phyloP scores from a whole-genome alignment of 371 early-diverging fungal genomes.

The Mortierella sp. region DNA sequence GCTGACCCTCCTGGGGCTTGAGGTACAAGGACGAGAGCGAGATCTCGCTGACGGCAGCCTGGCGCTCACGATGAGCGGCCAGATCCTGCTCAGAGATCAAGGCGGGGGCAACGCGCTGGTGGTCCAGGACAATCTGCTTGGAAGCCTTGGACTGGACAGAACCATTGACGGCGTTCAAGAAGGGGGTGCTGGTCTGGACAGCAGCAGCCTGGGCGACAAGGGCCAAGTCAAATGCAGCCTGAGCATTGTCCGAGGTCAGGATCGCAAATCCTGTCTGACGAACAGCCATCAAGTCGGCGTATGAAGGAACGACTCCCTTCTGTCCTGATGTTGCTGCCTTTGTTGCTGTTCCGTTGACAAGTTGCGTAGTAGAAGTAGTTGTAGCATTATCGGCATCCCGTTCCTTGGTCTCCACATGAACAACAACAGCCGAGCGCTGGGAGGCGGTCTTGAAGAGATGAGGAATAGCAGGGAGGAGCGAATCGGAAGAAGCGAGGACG shows the following conservation, averaged over 20 bases:
- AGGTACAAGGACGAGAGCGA: slow-evolving; percentile 55
- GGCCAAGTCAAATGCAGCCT: slow-evolving; percentile 81
- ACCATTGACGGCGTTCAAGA: slow-evolving; percentile 70
- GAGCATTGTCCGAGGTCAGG: slow-evolving; percentile 76
- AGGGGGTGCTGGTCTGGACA: slow-evolving; percentile 69
- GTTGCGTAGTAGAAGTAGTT: not conserved
- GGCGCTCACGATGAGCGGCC: slow-evolving; percentile 55
- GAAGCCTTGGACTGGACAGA: slow-evolving; percentile 43
- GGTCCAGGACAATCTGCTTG: slow-evolving; percentile 41
- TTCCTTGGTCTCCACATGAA: slow-evolving; percentile 66
- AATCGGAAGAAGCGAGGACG: slow-evolving; percentile 66
- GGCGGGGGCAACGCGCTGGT: slow-evolving; percentile 42
- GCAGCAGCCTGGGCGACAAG: slow-evolving; percentile 74
- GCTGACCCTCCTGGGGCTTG: slow-evolving; percentile 32
- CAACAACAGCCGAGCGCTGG: slow-evolving; percentile 64
- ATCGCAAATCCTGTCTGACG: slow-evolving; percentile 83
- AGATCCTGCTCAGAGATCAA: slow-evolving; percentile 47
- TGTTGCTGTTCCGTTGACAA: slow-evolving; percentile 6
- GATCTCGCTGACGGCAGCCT: slow-evolving; percentile 53
- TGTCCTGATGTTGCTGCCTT: slow-evolving; percentile 23
- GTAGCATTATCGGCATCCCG: slow-evolving; percentile 46
- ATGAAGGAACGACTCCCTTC: slow-evolving; percentile 39
- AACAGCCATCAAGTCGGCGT: slow-evolving; percentile 78
- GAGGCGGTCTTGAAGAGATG: slow-evolving; percentile 72
- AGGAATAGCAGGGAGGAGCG: slow-evolving; percentile 74